These are phyloP conservation scores for Byssothecium circinans DNA, from an alignment of 2,329 filamentous ascomycete species.

Conservation along the genomic window DNA sequence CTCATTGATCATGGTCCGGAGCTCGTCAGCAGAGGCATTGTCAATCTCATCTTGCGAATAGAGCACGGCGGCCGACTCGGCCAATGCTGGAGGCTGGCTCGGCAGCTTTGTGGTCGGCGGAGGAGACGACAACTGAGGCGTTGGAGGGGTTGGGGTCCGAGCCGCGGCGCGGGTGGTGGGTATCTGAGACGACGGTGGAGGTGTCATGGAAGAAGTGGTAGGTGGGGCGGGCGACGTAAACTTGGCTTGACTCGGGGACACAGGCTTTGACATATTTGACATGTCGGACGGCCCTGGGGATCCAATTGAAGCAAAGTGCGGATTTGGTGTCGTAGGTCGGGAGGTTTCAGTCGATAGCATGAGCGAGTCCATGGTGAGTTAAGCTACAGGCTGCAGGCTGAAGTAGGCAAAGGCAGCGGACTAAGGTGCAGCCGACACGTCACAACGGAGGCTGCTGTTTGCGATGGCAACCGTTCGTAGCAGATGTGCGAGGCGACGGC, in stretches of 20 bases:
- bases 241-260: constrained; percentile 33
- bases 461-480: constrained; percentile 5
- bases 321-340: constrained; percentile 28
- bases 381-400: background rate
- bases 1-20: constrained; percentile 56
- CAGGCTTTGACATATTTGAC: constrained; percentile 18
- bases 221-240: constrained; percentile 47
- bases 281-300: constrained; percentile 15
- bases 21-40: constrained; percentile 53
- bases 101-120: constrained; percentile 47
- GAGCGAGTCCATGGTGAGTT: constrained; percentile 28
- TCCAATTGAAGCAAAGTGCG: constrained; percentile 21
- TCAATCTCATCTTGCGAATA: constrained; percentile 57
- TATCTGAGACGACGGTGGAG: constrained; percentile 64
- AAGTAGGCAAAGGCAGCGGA: constrained; percentile 6
- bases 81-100: constrained; percentile 28
- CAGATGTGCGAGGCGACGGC: constrained; percentile 6
- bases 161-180: constrained; percentile 44
- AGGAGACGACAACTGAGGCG: constrained; percentile 52
- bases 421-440: constrained; percentile 26
- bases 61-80: constrained; percentile 42
- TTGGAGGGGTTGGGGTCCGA: constrained; percentile 55
- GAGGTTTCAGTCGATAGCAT: constrained; percentile 36
- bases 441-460: constrained; percentile 15
- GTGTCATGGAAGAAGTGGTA: constrained; percentile 58